These are phyloP conservation scores for Torulaspora maleeae DNA, from an alignment of 805 yeast genomes.

Conservation along the genomic window DNA sequence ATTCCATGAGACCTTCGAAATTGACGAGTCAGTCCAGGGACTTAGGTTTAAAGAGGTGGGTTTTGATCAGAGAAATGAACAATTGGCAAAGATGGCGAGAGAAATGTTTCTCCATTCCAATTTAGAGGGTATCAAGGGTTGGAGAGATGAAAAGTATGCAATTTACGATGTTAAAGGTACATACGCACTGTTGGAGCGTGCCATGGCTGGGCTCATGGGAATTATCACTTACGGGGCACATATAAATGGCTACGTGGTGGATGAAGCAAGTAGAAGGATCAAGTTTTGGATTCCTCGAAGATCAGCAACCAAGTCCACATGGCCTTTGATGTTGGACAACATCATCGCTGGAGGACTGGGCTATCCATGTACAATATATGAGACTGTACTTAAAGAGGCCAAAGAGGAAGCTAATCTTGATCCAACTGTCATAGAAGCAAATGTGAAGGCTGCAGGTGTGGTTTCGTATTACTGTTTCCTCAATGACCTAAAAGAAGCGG, in stretches of 20 bases:
- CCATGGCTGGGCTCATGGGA: slow-evolving; percentile 77
- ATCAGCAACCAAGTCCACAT: slow-evolving; percentile 73
- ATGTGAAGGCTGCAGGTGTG: slow-evolving; percentile 54
- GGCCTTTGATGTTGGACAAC: slow-evolving; percentile 87
- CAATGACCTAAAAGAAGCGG: slow-evolving; percentile 19
- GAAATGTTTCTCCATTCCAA: slow-evolving; percentile 37
- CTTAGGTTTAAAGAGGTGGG: slow-evolving; percentile 28
- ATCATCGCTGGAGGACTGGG: slow-evolving; percentile 96
- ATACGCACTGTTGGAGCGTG: slow-evolving; percentile 72
- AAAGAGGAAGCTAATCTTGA: slow-evolving; percentile 85
- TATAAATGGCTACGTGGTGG: slow-evolving; percentile 68
- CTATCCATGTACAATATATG: slow-evolving; percentile 65
- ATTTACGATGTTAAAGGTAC: slow-evolving; percentile 53
- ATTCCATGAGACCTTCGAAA: slow-evolving; percentile 27
- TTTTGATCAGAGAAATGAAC: slow-evolving; percentile 30
- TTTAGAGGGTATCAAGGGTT: slow-evolving; percentile 50
- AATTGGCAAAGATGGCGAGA: slow-evolving; percentile 45
- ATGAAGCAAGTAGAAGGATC: slow-evolving; percentile 40
- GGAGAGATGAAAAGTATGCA: slow-evolving; percentile 83
- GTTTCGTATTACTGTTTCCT: slow-evolving; percentile 57
- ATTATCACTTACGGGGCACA: slow-evolving; percentile 89
- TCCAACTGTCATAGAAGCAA: slow-evolving; percentile 44
- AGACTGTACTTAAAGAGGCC: slow-evolving; percentile 81
- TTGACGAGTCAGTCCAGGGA: slow-evolving; percentile 32
- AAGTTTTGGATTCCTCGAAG: slow-evolving; percentile 84